These are phyloP conservation scores for Periconia sp. DNA, from an alignment of 2,329 filamentous ascomycete genomes.

Conservation along the genomic window DNA sequence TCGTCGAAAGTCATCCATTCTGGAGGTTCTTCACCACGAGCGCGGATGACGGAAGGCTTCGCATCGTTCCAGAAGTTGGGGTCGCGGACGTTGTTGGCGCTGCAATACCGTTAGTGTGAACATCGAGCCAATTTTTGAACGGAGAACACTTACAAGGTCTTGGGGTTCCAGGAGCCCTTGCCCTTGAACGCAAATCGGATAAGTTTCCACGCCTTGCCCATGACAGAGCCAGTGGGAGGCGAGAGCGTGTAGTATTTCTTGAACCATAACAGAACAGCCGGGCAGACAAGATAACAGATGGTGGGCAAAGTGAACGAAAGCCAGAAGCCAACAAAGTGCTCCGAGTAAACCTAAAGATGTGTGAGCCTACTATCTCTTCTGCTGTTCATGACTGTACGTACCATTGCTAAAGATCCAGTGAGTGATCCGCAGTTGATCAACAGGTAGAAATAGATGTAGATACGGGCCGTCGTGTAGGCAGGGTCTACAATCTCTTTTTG, in stretches of 20 bases:
- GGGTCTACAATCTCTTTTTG: constrained; percentile 68
- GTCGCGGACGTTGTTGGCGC: constrained; percentile 48
- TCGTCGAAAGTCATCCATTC: constrained; percentile 80
- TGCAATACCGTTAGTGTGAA: constrained; percentile 50
- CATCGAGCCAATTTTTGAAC: too few species aligned
- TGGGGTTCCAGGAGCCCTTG: constrained; percentile 61
- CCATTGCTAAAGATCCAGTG: constrained; percentile 40
- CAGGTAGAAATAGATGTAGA: constrained; percentile 51
- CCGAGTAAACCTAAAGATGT: constrained; percentile 27
- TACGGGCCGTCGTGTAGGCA: constrained; percentile 65
- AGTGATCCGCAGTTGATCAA: constrained; percentile 43
- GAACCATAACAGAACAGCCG: constrained; percentile 60
- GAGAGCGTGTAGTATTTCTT: constrained; percentile 66
- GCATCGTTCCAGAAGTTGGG: constrained; percentile 63
- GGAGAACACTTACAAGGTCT: constrained; percentile 33
- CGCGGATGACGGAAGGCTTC: constrained; percentile 56
- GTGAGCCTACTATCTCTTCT: neutral
- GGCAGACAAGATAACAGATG: constrained; percentile 60
- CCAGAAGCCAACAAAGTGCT: constrained; percentile 67
- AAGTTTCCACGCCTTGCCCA: constrained; percentile 66
- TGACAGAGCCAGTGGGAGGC: constrained; percentile 71
- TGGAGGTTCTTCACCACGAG: constrained; percentile 53
- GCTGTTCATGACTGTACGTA: neutral
- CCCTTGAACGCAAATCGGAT: constrained; percentile 61
- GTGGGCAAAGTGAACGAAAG: constrained; percentile 70